Evolutionary conservation across 1,139 yeast species (phyloP).

Genomic region (Candida sp.): DNA sequence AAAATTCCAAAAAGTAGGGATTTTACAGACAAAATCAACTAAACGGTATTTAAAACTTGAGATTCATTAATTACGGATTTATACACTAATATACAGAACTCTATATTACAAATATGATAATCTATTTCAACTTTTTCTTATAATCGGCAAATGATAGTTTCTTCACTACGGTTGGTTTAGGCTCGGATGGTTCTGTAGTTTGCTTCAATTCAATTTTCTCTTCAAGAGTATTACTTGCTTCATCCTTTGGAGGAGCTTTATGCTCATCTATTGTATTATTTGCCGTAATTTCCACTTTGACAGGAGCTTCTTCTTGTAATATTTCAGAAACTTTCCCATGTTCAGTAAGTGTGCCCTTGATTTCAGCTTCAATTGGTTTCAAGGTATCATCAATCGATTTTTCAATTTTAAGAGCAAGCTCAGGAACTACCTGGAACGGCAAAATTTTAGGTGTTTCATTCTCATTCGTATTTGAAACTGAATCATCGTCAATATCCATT

Average conservation of each 20-base stretch:
- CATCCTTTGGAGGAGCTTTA: constrained; percentile 1
- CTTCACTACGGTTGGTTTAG: constrained; percentile 43
- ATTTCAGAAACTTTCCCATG: constrained; percentile 1
- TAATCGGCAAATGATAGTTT: constrained; percentile 83
- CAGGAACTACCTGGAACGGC: constrained; percentile 18
- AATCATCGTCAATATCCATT: constrained; percentile 1
- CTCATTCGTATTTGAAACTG: background rate
- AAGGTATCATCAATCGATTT: constrained; percentile 21
- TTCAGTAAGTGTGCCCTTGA: constrained; percentile 7
- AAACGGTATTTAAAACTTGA: no score
- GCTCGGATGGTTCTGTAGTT: constrained; percentile 11
- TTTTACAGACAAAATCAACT: no score
- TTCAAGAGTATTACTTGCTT: constrained; percentile 2
- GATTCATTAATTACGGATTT: background rate
- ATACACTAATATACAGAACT: background rate
- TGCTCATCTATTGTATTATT: constrained; percentile 1
- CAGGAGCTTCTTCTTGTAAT: constrained; percentile 8
- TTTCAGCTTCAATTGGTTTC: constrained; percentile 11
- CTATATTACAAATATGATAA: background rate
- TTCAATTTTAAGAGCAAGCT: constrained; percentile 21
- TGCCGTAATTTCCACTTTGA: constrained; percentile 1
- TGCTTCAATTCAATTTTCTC: constrained; percentile 8
- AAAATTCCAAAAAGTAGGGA: no score
- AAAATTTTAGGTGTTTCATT: constrained; percentile 8
- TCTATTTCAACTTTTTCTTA: constrained; percentile 59